phyloP scores from a whole-genome alignment of 2,329 filamentous ascomycete species.

The Botrytis aclada region DNA sequence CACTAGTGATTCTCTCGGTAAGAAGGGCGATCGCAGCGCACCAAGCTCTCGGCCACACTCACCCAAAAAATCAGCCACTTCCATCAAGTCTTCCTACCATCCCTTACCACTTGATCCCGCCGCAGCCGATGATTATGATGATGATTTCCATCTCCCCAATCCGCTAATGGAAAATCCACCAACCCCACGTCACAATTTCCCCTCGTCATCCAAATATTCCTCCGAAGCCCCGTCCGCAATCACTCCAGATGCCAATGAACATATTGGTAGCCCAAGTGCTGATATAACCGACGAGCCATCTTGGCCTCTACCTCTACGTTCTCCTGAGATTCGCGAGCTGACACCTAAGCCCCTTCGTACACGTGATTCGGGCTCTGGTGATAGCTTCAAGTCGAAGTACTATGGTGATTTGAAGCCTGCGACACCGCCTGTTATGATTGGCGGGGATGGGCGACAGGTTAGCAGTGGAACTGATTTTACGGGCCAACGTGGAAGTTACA shows the following conservation, averaged over 20 bases:
- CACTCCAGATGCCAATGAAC: conserved; percentile 41
- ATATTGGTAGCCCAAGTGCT: conserved; percentile 39
- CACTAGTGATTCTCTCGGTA: conserved; percentile 35
- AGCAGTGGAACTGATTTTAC: conserved; percentile 57
- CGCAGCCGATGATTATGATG: conserved; percentile 42
- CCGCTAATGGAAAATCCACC: conserved; percentile 53
- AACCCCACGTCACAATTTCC: conserved; percentile 33
- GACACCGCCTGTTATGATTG: conserved; percentile 54
- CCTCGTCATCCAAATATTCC: conserved; percentile 41
- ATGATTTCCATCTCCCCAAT: conserved; percentile 44
- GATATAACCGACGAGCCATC: conserved; percentile 45
- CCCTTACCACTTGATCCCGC: conserved; percentile 25
- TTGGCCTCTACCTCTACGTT: conserved; percentile 8
- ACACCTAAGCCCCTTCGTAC: conserved; percentile 26
- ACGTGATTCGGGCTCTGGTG: conserved; percentile 9
- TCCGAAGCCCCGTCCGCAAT: conserved; percentile 18
- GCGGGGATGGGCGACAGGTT: conserved; percentile 44
- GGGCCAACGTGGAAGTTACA: conserved; percentile 29
- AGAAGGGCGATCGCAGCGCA: conserved; percentile 18
- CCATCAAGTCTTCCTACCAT: conserved; percentile 25
- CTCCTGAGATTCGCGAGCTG: conserved; percentile 17
- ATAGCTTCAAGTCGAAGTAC: conserved; percentile 51
- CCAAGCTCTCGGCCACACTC: conserved; percentile 33
- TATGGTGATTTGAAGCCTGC: conserved; percentile 56
- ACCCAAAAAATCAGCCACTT: conserved; percentile 26